Evolutionary conservation across 2,329 filamentous ascomycete genomes (phyloP), one percentile per base, ranked within the genome.

Genomic region (Apiospora marii): DNA sequence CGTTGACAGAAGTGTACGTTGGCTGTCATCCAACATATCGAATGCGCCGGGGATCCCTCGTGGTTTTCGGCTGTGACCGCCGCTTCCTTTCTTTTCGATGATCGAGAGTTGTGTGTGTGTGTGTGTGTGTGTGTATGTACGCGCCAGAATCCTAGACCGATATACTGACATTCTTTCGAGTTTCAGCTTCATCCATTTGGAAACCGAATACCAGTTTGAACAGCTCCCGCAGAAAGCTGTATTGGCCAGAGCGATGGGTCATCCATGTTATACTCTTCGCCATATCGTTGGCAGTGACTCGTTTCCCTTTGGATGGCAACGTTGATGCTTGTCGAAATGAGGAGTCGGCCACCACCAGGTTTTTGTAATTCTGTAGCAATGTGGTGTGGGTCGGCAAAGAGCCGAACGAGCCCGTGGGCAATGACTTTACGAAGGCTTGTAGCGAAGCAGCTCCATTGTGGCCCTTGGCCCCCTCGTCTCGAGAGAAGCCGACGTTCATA

Each of bases 141-240:
- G 22, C 41, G 41, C 10, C 19, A 24, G 34, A 19, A 41, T 41
- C 19, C 76, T 79, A 91, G 24, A 92, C 85, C 24, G 84, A 83
- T 73, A 93, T 92, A 73, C 87, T 90, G 68, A 92, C 85, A 72
- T 87, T 89, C 78, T 93, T 92, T 75, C 92, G 87, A 71, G 87
- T 84, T 67, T 92, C 90, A 0, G 90, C 92, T 77, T 98, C 95
- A 71, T 98, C 94, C 22, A 94, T 83, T 68, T 92, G 90, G 79
- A 96, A 96, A 4, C 94, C 93, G 81, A 97, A 97, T 3, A 98
- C 94, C 53, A 96, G 87, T 70, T 90, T 89, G 84, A 94, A 98
- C 19, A 98, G 85, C 78, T 98, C 95, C 69, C 91, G 87, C 74
- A 98, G 84, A 87, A 96, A 98, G 12, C 86, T 86, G 81, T 96